These are phyloP conservation scores for Daedaleopsis nitida DNA, from an alignment of 768 basidiomycete genomes.

Conservation along the genomic window DNA sequence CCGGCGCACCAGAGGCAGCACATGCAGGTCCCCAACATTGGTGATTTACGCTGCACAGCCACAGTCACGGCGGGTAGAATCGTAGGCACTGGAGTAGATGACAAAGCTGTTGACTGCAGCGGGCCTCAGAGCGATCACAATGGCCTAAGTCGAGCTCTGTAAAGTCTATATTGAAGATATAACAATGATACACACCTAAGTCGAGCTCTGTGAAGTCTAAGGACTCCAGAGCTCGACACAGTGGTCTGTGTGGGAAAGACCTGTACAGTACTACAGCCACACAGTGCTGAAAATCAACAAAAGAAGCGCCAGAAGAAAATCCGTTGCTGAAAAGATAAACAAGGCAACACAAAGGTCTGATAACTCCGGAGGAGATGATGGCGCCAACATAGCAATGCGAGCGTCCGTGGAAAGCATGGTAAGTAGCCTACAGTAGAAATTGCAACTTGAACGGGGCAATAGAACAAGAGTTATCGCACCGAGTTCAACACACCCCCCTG, in stretches of 20 bases:
- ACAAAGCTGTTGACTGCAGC: background rate
- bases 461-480: background rate
- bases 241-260: background rate
- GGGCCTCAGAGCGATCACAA: background rate
- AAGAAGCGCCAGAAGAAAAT: background rate
- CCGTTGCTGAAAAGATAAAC: too few relatives aligned
- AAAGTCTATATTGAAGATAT: background rate
- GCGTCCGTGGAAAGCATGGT: background rate
- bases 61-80: too few relatives aligned
- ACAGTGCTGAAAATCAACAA: background rate
- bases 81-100: too few relatives aligned
- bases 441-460: background rate
- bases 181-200: background rate
- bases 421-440: background rate
- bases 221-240: background rate
- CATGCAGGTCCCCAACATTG: too few relatives aligned
- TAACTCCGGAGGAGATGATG: background rate
- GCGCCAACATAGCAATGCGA: background rate
- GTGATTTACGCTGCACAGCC: too few relatives aligned
- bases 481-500: background rate
- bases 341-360: too few relatives aligned
- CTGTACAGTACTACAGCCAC: background rate
- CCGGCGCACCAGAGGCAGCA: too few relatives aligned
- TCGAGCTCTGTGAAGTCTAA: background rate
- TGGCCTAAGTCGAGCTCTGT: background rate